These are phyloP conservation scores for Saccharomycopsis capsularis DNA, from an alignment of 805 yeast species.

Conservation along the genomic window DNA sequence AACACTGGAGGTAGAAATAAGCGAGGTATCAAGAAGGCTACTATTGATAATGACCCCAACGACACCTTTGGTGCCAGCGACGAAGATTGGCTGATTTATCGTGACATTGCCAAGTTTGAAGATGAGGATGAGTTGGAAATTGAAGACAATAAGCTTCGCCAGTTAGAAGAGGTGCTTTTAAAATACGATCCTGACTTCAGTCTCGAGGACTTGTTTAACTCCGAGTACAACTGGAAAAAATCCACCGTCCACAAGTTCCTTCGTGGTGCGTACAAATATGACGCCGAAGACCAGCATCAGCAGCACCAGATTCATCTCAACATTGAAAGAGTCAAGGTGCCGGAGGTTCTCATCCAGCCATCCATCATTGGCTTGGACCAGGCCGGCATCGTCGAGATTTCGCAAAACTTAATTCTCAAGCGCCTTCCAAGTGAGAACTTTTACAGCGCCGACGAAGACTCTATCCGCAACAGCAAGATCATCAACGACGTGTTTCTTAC, in stretches of 20 bases:
- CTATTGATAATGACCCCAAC: slow-evolving; percentile 83
- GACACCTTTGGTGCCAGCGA: slow-evolving; percentile 95
- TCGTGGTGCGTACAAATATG: slow-evolving; percentile 84
- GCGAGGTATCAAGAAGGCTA: slow-evolving; percentile 49
- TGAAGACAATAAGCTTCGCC: slow-evolving; percentile 51
- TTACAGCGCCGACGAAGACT: slow-evolving; percentile 35
- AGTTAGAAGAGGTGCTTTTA: slow-evolving; percentile 67
- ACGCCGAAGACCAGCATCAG: slow-evolving; percentile 75
- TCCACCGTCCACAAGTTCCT: slow-evolving; percentile 75
- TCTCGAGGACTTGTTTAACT: slow-evolving; percentile 75
- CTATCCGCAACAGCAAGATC: slow-evolving; percentile 22
- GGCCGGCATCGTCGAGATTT: slow-evolving; percentile 82
- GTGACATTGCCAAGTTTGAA: slow-evolving; percentile 68
- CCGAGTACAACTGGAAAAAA: slow-evolving; percentile 78
- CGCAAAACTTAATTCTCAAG: slow-evolving; percentile 56
- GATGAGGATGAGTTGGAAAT: slow-evolving; percentile 79
- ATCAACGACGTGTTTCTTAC: slow-evolving; percentile 66
- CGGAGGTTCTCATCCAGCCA: slow-evolving; percentile 90
- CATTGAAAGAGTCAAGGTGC: slow-evolving; percentile 84
- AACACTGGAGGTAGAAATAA: slow-evolving; percentile 30
- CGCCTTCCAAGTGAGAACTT: slow-evolving; percentile 52
- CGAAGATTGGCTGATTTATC: slow-evolving; percentile 89
- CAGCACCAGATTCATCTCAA: slow-evolving; percentile 88
- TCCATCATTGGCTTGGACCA: slow-evolving; percentile 92
- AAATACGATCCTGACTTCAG: slow-evolving; percentile 82